Base-by-base conservation (phyloP, 257 asterid genomes). In the Solanum appendiculatum region DNA sequence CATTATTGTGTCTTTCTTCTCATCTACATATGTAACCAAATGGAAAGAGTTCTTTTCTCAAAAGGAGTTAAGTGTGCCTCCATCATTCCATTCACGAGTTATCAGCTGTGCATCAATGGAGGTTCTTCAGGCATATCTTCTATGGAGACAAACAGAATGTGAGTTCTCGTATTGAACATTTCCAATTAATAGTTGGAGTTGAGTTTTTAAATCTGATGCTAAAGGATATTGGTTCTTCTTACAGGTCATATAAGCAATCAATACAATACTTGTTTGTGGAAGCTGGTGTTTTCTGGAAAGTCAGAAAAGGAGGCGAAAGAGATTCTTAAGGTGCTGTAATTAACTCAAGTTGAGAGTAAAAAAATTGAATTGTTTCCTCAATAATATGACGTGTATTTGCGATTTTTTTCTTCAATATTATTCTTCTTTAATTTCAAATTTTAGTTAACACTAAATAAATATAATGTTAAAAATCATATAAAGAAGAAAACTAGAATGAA, bases 91-190 rank as follows among this genome's bases (percentile, higher is more conserved):
- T 39, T 93, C 98, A 72, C 94, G 91, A 82, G 94, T 93, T 82
- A 91, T 95, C 78, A 75, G 83, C n/a, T 94, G 98, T 92, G 94
- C 97, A 56, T 92, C 98, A 54, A 18, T 94, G 91, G 98, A 92
- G 89, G 93, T 96, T 89, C 98, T 96, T 89, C 99, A 95, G 89
- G 90, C 98, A 83, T 95, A 93, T 93, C 94, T 96, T 89, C 83
- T 91, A 23, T 96, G 98, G 98, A 93, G 98, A 86, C 99, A 96
- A 85, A 85, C 88, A 78, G 94, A 94, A 73, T 94, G 98, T 94
- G 88, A 91, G 96, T 81, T 63, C 58, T 33, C 77, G 60, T 69
- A 72, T 8, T 46, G 69, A 44, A 69, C 12, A 21, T 21, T 70
- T 85, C 83, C 82, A 44, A 29, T 44, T 44, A 69, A 85, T 66